Conservation (phyloP, 2,329 filamentous ascomycete genomes). For the Helotiales sp. region DNA sequence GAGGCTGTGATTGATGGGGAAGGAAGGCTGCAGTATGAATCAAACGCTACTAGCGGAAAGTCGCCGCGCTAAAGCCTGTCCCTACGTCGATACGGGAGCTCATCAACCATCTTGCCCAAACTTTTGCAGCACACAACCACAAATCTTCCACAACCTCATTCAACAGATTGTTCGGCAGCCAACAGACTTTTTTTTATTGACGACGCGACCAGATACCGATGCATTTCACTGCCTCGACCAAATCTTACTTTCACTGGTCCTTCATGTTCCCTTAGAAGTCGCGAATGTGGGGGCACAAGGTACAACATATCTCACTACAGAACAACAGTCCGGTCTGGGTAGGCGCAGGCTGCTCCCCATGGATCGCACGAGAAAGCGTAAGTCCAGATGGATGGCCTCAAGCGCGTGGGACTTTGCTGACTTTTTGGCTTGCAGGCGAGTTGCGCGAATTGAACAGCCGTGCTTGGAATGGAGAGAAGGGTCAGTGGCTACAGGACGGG, state of each 20-base stretch:
- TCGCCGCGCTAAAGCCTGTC: slow-evolving; percentile 4
- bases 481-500: slow-evolving; percentile 54
- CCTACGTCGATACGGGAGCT: slow-evolving; percentile 16
- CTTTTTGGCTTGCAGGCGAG: slow-evolving; percentile 65
- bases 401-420: slow-evolving; percentile 28
- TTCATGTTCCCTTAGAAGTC: slow-evolving; percentile 43
- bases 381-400: slow-evolving; percentile 34
- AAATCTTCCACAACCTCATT: slow-evolving; percentile 11
- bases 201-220: slow-evolving; percentile 40
- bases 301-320: slow-evolving; percentile 34
- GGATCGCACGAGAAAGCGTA: slow-evolving; percentile 70
- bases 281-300: slow-evolving; percentile 45
- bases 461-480: slow-evolving; percentile 88
- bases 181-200: slow-evolving; percentile 18
- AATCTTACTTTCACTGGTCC: slow-evolving; percentile 40
- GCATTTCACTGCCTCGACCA: slow-evolving; percentile 43
- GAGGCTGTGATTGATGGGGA: background rate
- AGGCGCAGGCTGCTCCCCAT: slow-evolving; percentile 50
- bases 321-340: slow-evolving; percentile 29
- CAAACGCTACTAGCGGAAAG: slow-evolving; percentile 8
- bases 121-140: slow-evolving; percentile 3
- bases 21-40: background rate
- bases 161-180: slow-evolving; percentile 21
- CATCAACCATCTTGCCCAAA: slow-evolving; percentile 12
- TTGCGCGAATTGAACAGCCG: slow-evolving; percentile 85